Base-by-base conservation (phyloP, 495 filamentous ascomycete species). In the Tuber calosporum region DNA sequence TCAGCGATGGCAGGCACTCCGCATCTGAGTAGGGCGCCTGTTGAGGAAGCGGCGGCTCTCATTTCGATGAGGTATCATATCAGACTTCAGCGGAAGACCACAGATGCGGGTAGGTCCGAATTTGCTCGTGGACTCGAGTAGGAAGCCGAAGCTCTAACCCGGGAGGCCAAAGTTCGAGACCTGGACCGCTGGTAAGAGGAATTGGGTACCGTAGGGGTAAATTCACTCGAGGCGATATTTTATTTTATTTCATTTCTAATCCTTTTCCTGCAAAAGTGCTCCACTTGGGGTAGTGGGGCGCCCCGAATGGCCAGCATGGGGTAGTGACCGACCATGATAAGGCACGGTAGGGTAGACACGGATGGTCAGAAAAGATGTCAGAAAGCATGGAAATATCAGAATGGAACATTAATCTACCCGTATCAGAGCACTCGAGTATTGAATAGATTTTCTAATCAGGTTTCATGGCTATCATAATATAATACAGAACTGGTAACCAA, bases 61-160 rank as follows among this genome's bases (percentile, higher is more conserved):
- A 26, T 62, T 62, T 62, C 53, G 53, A 62, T 62, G 53, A 62
- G 53, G 53, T 62, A 26, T 62, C 53, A 34, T 62, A 26, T 62
- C 53, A 34, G 53, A 13, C 53, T 4, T 34, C 26, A 62, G 26
- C 26, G 30, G 53, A 62, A 34, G 26, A 62, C 26, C 34, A 62
- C 53, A 62, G 53, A 62, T 62, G 53, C 53, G 26, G 53, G 13
- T 34, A 62, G 17, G 11, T 62, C 26, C 26, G 34, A 62, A 34
- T 62, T 34, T 62, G 2, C n/a, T n/a, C n/a, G n/a, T n/a, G n/a
- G n/a, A n/a, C n/a, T n/a, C n/a, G n/a, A n/a, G n/a, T 34, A 62
- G 53, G 26, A 62, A 62, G 13, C 11, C 13, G 53, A 62, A 62
- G 53, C 7, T 62, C 53, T 34, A 62, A 62, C 53, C 53, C 30